A percentile compares a stretch with the other conserved stretches of the same genome.
phyloP scores from a whole-genome alignment of 1,139 yeast species.

The Blastobotrys niveus region DNA sequence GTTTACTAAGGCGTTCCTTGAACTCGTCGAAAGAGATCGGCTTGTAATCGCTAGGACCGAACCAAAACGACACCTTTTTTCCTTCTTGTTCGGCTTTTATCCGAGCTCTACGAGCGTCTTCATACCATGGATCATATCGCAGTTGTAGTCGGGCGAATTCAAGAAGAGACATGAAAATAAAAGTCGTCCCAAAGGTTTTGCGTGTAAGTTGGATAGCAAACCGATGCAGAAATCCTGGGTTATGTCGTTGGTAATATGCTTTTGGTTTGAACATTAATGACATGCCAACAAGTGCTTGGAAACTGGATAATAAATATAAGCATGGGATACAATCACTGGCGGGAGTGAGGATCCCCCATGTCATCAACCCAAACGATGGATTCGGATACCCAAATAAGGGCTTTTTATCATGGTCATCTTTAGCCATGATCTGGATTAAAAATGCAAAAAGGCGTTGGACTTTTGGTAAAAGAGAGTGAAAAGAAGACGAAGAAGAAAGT shows the following conservation, averaged over 20 bases:
- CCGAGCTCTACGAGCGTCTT: conserved; percentile 33
- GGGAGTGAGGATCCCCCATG: conserved; percentile 37
- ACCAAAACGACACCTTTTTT: conserved; percentile 28
- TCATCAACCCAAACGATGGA: conserved; percentile 32
- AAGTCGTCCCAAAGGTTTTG: conserved; percentile 25
- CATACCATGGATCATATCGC: conserved; percentile 35
- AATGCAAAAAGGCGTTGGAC: too few species aligned
- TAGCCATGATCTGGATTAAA: too few species aligned
- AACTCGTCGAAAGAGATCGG: conserved; percentile 31
- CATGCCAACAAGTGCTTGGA: conserved; percentile 31
- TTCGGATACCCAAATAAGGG: conserved; percentile 25
- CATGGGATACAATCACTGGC: conserved; percentile 34
- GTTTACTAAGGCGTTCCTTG: conserved; percentile 26
- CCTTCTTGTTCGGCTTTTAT: conserved; percentile 18
- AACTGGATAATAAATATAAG: conserved; percentile 27
- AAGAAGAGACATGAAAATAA: conserved; percentile 27
- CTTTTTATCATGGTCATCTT: too few species aligned
- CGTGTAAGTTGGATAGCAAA: too few species aligned
- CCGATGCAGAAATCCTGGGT: too few species aligned
- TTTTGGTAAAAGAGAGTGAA: neutral
- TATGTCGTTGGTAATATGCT: too few species aligned
- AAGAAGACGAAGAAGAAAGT: neutral
- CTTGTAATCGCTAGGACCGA: conserved; percentile 32
- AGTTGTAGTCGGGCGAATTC: conserved; percentile 30
- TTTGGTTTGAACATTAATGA: conserved; percentile 22